Evolutionary conservation across 2,329 filamentous ascomycete genomes (phyloP).

Genomic region (Davidsoniella eucalypti): DNA sequence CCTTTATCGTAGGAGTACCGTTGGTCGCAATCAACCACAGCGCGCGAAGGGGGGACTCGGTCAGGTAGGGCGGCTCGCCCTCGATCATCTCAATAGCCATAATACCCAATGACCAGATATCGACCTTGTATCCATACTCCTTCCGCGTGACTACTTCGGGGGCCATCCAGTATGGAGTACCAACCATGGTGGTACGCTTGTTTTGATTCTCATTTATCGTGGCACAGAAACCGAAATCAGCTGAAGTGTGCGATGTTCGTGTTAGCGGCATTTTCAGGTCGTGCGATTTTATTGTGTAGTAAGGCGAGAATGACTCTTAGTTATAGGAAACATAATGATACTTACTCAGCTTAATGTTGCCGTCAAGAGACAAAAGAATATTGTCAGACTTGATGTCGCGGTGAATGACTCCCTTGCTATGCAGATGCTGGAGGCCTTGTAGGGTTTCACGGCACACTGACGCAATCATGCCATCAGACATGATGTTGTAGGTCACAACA

Average conservation of each 20-base stretch:
- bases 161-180: conserved; percentile 99
- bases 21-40: conserved; percentile 95
- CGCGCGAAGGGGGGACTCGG: conserved; percentile 81
- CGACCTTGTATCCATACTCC: conserved; percentile 95
- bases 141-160: conserved; percentile 94
- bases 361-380: conserved; percentile 81
- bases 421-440: conserved; percentile 80
- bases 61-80: conserved; percentile 91
- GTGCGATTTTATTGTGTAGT: background rate
- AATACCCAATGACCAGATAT: conserved; percentile 96
- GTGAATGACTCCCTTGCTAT: conserved; percentile 96
- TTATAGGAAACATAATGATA: conserved; percentile 13
- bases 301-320: background rate
- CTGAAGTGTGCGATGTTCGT: conserved; percentile 29
- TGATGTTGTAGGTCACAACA: conserved; percentile 97
- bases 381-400: conserved; percentile 99
- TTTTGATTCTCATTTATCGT: conserved; percentile 95
- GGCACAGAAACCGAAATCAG: conserved; percentile 96
- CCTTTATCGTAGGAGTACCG: conserved; percentile 87
- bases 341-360: conserved; percentile 94
- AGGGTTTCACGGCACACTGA: conserved; percentile 89
- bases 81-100: conserved; percentile 99
- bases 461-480: conserved; percentile 95
- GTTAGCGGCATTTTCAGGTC: background rate
- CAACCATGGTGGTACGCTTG: conserved; percentile 98